These are phyloP conservation scores for Pontederia crassipes DNA, from an alignment of 176 grass and related monocot genomes.

Conservation along the genomic window DNA sequence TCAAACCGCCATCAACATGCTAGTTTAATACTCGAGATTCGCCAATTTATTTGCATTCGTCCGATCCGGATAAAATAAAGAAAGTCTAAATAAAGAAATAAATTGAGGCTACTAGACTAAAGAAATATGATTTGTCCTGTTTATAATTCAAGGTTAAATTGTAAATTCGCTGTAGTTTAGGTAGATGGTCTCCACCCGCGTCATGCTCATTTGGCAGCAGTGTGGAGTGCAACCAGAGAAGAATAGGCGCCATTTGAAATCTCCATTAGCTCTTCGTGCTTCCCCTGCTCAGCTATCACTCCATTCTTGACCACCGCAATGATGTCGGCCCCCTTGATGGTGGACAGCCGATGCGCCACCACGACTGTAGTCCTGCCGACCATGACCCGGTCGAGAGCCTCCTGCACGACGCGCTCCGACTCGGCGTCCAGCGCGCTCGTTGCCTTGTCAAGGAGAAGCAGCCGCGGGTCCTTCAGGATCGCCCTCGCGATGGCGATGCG, in stretches of 20 bases:
- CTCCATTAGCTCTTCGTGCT: slow-evolving; percentile 43
- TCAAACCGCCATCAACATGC: no score
- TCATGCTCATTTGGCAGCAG: no score
- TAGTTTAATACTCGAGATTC: no score
- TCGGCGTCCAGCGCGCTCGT: slow-evolving; percentile 73
- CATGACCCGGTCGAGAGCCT: slow-evolving; percentile 61
- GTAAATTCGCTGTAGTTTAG: no score
- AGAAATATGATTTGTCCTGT: no score
- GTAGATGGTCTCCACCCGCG: no score
- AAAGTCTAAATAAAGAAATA: no score
- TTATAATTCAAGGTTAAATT: no score
- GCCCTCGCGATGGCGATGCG: slow-evolving; percentile 61
- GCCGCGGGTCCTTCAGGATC: slow-evolving; percentile 59
- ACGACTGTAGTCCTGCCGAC: slow-evolving; percentile 62
- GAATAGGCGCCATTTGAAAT: slow-evolving; percentile 59
- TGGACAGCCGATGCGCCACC: slow-evolving; percentile 64
- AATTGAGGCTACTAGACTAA: no score
- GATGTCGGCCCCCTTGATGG: slow-evolving; percentile 55
- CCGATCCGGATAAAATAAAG: no score
- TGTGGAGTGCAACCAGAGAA: slow-evolving; percentile 55
- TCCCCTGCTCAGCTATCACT: slow-evolving; percentile 56
- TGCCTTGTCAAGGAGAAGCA: slow-evolving; percentile 72
- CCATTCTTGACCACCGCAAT: slow-evolving; percentile 81
- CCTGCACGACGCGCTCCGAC: slow-evolving; percentile 67
- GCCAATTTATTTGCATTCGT: no score